Evolutionary conservation across 345 rosid genomes (phyloP), one percentile per base, ranked within the genome.

Genomic region (Syzygium jambos): DNA sequence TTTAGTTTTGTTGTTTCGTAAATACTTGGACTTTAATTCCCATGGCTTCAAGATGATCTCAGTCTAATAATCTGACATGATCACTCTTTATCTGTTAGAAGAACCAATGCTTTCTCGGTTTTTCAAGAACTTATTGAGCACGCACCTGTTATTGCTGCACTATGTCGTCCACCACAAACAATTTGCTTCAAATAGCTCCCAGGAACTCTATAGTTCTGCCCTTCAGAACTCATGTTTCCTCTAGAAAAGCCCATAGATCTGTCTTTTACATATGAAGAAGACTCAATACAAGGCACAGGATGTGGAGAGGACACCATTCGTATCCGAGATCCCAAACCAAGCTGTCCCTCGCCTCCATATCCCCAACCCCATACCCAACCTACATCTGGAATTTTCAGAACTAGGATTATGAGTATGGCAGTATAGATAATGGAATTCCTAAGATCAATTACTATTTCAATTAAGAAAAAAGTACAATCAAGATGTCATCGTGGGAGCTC

Each of bases 361-460:
- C 99, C 99, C 99, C 99, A 98, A 88, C 98, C 99, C 99, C 99
- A 98, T 73, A 96, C 99, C 96, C 95, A 97, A 91, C 99, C 99
- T 84, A 92, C 88, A 95, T 98, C 99, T 96, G 96, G 85, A 94
- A 93, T 90, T 89, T 85, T 84, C 87, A 87, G 91, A 89, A 92
- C 90, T 88, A 94, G 92, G 89, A 90, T 86, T 78, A 88, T 86
- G 88, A 88, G 86, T 89, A 41, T 52, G 65, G 87, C 89, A 87
- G 86, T 86, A 86, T 87, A 78, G 19, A 84, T 84, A 78, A 86
- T 56, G 82, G 34, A 90, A 65, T 88, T 89, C 87, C 84, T 54
- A 63, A 46, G 59, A 78, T 27, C 25, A 78, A 53, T 43, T 29
- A 16, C 7, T 19, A 73, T 73, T 19, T 38, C 61, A 52, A 73